phyloP scores from a whole-genome alignment of 371 early-diverging fungal genomes.

The Mortierella sp. region DNA sequence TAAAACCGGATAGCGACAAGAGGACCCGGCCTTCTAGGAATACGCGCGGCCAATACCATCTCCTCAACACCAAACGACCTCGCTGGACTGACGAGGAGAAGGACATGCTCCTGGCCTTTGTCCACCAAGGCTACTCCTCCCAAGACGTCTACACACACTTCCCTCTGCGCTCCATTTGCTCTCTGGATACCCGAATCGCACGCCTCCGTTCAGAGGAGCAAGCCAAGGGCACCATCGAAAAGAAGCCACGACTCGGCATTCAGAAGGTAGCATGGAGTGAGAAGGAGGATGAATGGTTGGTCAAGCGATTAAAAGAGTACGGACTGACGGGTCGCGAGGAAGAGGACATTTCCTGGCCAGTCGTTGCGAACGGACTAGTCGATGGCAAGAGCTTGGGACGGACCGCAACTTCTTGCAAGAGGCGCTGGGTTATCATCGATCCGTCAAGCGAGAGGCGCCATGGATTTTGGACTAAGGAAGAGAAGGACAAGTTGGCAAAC shows the following conservation, averaged over 20 bases:
- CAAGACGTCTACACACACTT: constrained; percentile 4
- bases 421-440: constrained; percentile 23
- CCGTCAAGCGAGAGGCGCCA: not conserved
- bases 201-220: not conserved
- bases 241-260: not conserved
- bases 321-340: not conserved
- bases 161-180: constrained; percentile 1
- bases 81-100: constrained; percentile 18
- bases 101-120: not conserved
- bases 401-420: constrained; percentile 9
- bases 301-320: not conserved
- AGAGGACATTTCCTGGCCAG: constrained; percentile 1
- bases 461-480: not conserved
- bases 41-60: not conserved
- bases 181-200: constrained; percentile 6
- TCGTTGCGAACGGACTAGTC: not conserved
- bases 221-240: not conserved
- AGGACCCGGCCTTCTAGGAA: not conserved
- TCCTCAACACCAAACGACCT: not conserved
- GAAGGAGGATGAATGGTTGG: constrained; percentile 17
- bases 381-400: constrained; percentile 18
- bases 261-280: constrained; percentile 1
- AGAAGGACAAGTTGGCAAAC: not conserved
- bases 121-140: not conserved
- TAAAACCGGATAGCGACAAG: not conserved